These are phyloP conservation scores for Hanseniaspora opuntiae DNA, from an alignment of 805 yeast species.

Conservation along the genomic window DNA sequence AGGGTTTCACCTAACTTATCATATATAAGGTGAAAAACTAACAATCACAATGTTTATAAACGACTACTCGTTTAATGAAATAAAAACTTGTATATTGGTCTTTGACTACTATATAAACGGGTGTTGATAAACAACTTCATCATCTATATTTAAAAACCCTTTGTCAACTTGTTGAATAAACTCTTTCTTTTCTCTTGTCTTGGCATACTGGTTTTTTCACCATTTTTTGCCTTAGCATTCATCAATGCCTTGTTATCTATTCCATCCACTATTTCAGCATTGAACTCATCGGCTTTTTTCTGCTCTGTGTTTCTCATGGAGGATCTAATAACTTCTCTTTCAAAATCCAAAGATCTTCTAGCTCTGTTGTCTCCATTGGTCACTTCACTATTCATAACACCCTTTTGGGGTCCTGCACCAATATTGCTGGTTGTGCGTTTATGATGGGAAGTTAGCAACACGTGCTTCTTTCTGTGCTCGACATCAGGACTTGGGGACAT, in stretches of 20 bases:
- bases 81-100: too few species aligned
- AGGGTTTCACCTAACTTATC: too few species aligned
- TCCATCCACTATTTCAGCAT: neutral
- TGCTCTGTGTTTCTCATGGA: neutral
- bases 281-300: neutral
- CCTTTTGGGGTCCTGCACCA: neutral
- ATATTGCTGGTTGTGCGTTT: neutral
- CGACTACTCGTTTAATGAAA: too few species aligned
- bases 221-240: neutral
- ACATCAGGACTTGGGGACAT: neutral
- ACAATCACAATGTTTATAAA: too few species aligned
- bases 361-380: neutral
- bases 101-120: neutral
- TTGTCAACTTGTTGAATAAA: conserved; percentile 9
- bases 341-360: conserved; percentile 13
- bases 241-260: neutral
- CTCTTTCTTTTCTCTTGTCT: conserved; percentile 11
- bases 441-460: neutral
- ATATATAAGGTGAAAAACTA: too few species aligned
- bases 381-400: neutral
- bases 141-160: neutral
- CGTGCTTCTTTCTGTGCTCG: neutral
- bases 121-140: too few species aligned
- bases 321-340: conserved; percentile 2
- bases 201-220: neutral